phyloP scores from a whole-genome alignment of 257 asterid genomes.

The Sherardia arvensis region DNA sequence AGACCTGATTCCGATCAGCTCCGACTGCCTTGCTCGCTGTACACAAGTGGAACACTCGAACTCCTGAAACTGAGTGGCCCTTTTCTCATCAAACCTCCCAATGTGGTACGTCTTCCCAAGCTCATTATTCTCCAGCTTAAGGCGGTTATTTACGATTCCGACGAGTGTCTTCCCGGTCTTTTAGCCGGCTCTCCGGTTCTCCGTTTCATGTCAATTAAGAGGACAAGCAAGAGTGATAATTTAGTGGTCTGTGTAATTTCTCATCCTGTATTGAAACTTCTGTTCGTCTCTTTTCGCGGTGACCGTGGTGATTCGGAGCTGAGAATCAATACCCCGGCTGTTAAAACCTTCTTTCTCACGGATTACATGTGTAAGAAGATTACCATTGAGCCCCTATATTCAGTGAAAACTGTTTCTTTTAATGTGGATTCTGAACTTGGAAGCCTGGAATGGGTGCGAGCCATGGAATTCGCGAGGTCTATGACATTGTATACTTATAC shows the following conservation, averaged over 20 bases:
- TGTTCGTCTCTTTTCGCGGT: neutral
- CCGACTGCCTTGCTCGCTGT: neutral
- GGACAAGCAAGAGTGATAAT: neutral
- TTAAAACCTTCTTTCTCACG: neutral
- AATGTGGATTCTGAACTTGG: too few relatives aligned
- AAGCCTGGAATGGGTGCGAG: too few relatives aligned
- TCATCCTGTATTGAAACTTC: neutral
- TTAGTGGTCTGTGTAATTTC: neutral
- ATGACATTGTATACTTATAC: too few relatives aligned
- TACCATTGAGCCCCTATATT: neutral
- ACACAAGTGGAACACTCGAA: neutral
- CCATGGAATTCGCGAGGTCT: too few relatives aligned
- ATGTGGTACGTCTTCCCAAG: neutral
- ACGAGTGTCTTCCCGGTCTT: neutral
- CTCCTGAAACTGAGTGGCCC: neutral
- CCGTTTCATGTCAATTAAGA: neutral
- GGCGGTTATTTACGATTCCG: neutral
- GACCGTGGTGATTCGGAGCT: neutral
- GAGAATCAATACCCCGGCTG: neutral
- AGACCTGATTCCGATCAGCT: too few relatives aligned
- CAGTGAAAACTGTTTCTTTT: neutral
- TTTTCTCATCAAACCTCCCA: neutral
- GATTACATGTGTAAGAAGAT: neutral
- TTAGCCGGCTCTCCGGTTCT: neutral
- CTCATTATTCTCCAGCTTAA: neutral